Percentiles rank a stretch among this genome's conserved stretches.
These are phyloP conservation scores for Ogataea nitratoaversa DNA, from an alignment of 805 yeast species.

Conservation along the genomic window DNA sequence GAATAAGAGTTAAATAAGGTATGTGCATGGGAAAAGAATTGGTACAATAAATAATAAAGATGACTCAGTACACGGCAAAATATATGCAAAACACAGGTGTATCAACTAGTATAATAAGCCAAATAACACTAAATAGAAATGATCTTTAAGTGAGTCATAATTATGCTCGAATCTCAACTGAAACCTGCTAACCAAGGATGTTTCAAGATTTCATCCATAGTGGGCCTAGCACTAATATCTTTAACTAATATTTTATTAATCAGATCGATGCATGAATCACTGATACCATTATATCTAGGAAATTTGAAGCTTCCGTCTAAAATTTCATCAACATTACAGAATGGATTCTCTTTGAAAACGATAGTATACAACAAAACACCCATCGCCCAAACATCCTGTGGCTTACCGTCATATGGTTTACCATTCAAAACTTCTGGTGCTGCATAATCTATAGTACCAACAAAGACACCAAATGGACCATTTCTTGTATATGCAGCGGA, in stretches of 20 bases:
- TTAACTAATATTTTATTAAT: slow-evolving; percentile 66
- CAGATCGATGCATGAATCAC: slow-evolving; percentile 56
- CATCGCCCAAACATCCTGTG: slow-evolving; percentile 96
- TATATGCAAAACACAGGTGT: too few relatives aligned
- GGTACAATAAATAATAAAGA: too few relatives aligned
- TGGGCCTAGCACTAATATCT: slow-evolving; percentile 63
- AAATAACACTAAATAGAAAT: too few relatives aligned
- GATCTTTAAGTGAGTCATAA: too few relatives aligned
- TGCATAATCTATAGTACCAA: slow-evolving; percentile 95
- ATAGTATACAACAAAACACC: slow-evolving; percentile 89
- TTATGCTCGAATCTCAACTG: slow-evolving; percentile 11
- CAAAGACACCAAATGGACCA: slow-evolving; percentile 97
- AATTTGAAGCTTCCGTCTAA: slow-evolving; percentile 82
- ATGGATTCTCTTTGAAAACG: slow-evolving; percentile 91
- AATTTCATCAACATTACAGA: slow-evolving; percentile 91
- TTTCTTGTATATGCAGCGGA: slow-evolving; percentile 85
- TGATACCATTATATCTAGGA: slow-evolving; percentile 50
- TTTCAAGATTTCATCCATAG: slow-evolving; percentile 62
- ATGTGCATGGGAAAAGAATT: too few relatives aligned
- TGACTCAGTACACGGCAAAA: too few relatives aligned
- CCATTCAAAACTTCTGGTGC: slow-evolving; percentile 95
- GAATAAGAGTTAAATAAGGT: too few relatives aligned
- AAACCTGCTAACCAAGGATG: slow-evolving; percentile 61
- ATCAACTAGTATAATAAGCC: too few relatives aligned
- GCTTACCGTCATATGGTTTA: slow-evolving; percentile 82